Base-by-base conservation (phyloP, 352 stramenopile genomes). In the Aphanomyces euteiches region DNA sequence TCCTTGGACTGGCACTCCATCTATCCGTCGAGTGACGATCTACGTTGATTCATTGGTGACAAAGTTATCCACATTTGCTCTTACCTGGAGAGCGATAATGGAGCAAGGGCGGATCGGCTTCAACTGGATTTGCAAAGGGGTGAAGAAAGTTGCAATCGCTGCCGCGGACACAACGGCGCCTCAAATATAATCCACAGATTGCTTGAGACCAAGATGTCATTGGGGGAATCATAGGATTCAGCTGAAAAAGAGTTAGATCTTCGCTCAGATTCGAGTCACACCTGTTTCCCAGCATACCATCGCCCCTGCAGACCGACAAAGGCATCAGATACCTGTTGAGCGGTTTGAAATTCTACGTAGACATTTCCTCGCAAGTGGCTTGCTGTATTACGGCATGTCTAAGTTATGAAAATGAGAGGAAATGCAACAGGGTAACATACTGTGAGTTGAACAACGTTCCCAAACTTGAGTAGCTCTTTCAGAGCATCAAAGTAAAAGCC, bases 351-450 rank as follows among this genome's bases (percentile, higher is more conserved):
- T 56, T 79, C 75, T 12, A 64, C 64, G 43, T 79, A 79, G 2
- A 79, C 72, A 28, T 79, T 72, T 3, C 75, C 75, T 8, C 38
- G 48, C 34, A 79, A 56, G 41, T 79, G 75, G 6, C 40, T 34
- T 7, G 69, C 64, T 43, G 64, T 7, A 38, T 79, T 79, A 34
- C 76, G 63, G n/a, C 72, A 72, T 38, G 74, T 65, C 75, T 79
- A 66, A 6, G 58, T 7, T 19, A 47, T 40, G 43, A n/a, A 61
- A 61, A 66, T 43, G 39, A 12, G 56, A 56, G 28, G 56, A 40
- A 7, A 38, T n/a, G 15, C 19, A 40, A 19, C 19, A 40, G 19
- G 28, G 15, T 39, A 8, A 2, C 12, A 7, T 28, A 66, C 54
- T 36, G 41, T 67, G 45, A 70, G 64, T n/a, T 70, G 64, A 21